These are phyloP conservation scores for Arabidopsis arenosa DNA, from an alignment of 345 rosid species.

Conservation along the genomic window DNA sequence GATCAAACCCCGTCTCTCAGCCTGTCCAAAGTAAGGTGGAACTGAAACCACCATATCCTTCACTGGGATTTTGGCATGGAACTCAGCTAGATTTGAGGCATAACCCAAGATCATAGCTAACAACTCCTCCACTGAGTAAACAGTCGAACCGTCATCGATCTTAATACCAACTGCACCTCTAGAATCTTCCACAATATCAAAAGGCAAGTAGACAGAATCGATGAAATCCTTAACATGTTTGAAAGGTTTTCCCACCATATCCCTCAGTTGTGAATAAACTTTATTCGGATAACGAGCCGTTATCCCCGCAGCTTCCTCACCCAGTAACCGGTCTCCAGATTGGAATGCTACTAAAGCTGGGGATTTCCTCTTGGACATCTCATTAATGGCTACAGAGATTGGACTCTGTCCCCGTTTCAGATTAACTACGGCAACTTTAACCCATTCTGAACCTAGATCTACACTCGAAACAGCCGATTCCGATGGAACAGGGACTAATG, in stretches of 20 bases:
- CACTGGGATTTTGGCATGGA: slow-evolving; percentile 68
- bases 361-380: slow-evolving; percentile 98
- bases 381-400: slow-evolving; percentile 89
- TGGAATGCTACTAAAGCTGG: slow-evolving; percentile 91
- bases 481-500: slow-evolving; percentile 46
- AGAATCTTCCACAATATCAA: slow-evolving; percentile 69
- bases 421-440: slow-evolving; percentile 91
- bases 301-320: slow-evolving; percentile 94
- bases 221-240: slow-evolving; percentile 58
- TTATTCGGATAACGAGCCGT: slow-evolving; percentile 84
- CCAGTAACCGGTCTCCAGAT: slow-evolving; percentile 70
- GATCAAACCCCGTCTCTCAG: slow-evolving; percentile 84
- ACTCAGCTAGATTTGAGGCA: slow-evolving; percentile 73
- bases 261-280: slow-evolving; percentile 82
- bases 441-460: slow-evolving; percentile 98
- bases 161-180: slow-evolving; percentile 73
- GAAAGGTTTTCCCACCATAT: slow-evolving; percentile 84
- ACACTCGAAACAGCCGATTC: slow-evolving; percentile 86
- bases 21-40: slow-evolving; percentile 96
- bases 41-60: slow-evolving; percentile 83
- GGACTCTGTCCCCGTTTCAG: slow-evolving; percentile 89
- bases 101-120: slow-evolving; percentile 83
- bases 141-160: slow-evolving; percentile 54
- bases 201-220: slow-evolving; percentile 78
- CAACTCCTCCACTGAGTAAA: slow-evolving; percentile 83